Percentiles rank a stretch among this genome's conserved stretches.
phyloP scores from a whole-genome alignment of 2,329 filamentous ascomycete species.

The Trichoderma sp. region DNA sequence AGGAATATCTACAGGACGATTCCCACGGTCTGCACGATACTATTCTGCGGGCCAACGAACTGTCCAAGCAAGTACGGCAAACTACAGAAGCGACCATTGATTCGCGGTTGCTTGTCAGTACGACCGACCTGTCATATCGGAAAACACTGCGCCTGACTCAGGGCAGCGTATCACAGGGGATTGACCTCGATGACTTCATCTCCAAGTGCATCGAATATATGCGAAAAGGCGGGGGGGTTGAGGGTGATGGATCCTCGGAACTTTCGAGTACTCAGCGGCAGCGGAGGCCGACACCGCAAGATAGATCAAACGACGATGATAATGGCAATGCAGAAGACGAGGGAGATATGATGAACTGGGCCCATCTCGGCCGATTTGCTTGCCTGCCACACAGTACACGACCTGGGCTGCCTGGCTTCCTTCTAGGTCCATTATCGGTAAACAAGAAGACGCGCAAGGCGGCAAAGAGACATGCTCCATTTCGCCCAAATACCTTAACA shows the following conservation, averaged over 20 bases:
- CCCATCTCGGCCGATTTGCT: constrained; percentile 72
- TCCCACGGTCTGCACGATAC: constrained; percentile 64
- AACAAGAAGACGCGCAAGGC: constrained; percentile 77
- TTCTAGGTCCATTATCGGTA: constrained; percentile 83
- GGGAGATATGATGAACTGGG: constrained; percentile 82
- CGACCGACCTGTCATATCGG: constrained; percentile 75
- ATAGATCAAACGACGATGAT: constrained; percentile 44
- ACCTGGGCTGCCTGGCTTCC: constrained; percentile 75
- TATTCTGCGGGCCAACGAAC: constrained; percentile 62
- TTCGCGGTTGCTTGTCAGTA: constrained; percentile 76
- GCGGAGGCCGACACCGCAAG: constrained; percentile 34
- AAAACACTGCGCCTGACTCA: constrained; percentile 72
- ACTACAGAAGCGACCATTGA: constrained; percentile 89
- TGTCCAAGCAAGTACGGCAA: constrained; percentile 71
- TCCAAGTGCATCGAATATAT: constrained; percentile 88
- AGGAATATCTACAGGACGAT: constrained; percentile 65
- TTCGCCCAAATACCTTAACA: constrained; percentile 64
- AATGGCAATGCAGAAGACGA: constrained; percentile 64
- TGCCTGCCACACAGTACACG: constrained; percentile 70
- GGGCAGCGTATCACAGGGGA: constrained; percentile 67
- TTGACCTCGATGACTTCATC: constrained; percentile 90
- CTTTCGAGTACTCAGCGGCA: constrained; percentile 49
- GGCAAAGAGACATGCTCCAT: constrained; percentile 66
- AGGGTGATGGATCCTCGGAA: constrained; percentile 49
- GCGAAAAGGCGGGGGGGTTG: constrained; percentile 60